Evolutionary conservation across 1,284 basidiomycete genomes (phyloP), one percentile per base, ranked within the genome.

Genomic region (Cutaneotrichosporon sp.): DNA sequence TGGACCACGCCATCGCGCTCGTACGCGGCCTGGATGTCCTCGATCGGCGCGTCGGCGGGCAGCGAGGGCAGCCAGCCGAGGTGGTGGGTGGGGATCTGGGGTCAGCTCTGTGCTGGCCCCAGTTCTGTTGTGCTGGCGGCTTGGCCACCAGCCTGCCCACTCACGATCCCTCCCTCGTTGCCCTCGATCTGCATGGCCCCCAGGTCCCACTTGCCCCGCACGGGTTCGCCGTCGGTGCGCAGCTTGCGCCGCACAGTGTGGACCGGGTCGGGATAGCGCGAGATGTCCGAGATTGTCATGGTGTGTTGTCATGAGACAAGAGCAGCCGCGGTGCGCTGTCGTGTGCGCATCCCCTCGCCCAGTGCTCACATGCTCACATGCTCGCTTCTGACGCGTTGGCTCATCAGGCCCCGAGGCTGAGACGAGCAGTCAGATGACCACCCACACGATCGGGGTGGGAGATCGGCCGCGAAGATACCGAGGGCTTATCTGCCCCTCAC

Each of bases 1-100:
- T 63, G 65, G 6, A 66, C 59, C 4, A 66, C 65, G 24, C 65
- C 65, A 54, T 66, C 61, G 31, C 62, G 59, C 22, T 63, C 57
- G 46, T 64, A 66, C 18, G 34, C 55, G 14, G 53, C 54, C 27
- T 59, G 61, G 9, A 66, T 59, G 22, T 61, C 56, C 38, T 57
- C 56, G 18, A 57, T 58, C 6, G 65, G 56, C 5, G 65, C 59
- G 22, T 54, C 33, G 34, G 61, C 62, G n/a, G 65, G 57, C 14
- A 63, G n/a, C 3, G 65, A 53, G 25, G 34, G 34, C 20, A 66
- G 62, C 65, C 65, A 66, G 3, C 52, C 56, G 4, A 66, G 62
- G 55, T 60, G 57, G 18, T 27, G 8, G 16, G 14, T 51, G 6
- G 64, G 64, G 29, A 66, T 66, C 64, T 65, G 38, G 7, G 18